Percentiles rank a stretch among this genome's conserved stretches.
These are phyloP conservation scores for Tuber calosporum DNA, from an alignment of 495 filamentous ascomycete genomes.

Conservation along the genomic window DNA sequence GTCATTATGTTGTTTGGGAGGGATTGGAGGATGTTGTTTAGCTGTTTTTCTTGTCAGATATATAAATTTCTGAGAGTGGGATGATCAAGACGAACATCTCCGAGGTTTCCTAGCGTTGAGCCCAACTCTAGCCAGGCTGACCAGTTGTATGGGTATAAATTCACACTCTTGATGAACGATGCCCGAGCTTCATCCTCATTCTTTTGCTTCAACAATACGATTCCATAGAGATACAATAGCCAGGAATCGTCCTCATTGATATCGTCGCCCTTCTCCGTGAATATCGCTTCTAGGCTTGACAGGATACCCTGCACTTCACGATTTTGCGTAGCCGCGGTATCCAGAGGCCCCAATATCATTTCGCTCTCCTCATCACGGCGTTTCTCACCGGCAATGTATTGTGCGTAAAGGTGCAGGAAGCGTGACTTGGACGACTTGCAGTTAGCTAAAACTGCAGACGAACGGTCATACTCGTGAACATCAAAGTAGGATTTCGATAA, in stretches of 20 bases:
- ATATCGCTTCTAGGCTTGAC: constrained; percentile 69
- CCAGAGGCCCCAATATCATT: constrained; percentile 91
- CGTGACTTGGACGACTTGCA: constrained; percentile 37
- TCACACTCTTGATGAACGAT: constrained; percentile 76
- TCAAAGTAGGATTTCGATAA: constrained; percentile 95
- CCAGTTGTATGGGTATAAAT: constrained; percentile 88
- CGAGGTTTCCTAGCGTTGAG: constrained; percentile 64
- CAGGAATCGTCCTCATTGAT: constrained; percentile 66
- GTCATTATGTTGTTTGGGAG: constrained; percentile 88
- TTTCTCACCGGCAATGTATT: constrained; percentile 90
- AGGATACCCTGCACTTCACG: constrained; percentile 69
- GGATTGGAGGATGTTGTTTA: constrained; percentile 52
- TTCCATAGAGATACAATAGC: constrained; percentile 92
- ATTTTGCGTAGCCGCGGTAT: constrained; percentile 74
- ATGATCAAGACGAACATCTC: constrained; percentile 59
- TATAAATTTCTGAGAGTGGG: background rate
- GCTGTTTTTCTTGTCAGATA: constrained; percentile 42
- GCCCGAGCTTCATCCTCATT: constrained; percentile 74
- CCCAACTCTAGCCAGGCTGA: constrained; percentile 87
- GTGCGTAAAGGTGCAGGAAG: constrained; percentile 90
- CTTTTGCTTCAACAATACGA: constrained; percentile 82
- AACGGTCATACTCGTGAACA: constrained; percentile 90
- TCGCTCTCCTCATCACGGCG: constrained; percentile 91
- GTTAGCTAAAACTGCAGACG: constrained; percentile 58
- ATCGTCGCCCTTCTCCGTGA: constrained; percentile 56